Evolutionary conservation across 2,329 filamentous ascomycete species (phyloP).

Genomic region (Aspergillus aculeatus): DNA sequence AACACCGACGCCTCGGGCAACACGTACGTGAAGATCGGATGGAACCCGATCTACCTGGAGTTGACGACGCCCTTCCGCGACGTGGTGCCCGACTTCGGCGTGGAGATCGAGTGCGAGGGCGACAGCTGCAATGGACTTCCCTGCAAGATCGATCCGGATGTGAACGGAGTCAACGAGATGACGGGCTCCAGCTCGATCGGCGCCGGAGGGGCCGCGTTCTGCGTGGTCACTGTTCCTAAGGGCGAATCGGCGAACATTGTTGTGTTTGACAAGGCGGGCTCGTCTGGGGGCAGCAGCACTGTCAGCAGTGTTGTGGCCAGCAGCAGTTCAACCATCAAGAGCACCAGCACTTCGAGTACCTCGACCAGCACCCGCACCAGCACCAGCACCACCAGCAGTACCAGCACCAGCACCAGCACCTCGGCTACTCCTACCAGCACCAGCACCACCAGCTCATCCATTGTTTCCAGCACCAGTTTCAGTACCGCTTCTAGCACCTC

Average conservation of each 20-base stretch:
- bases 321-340: slow-evolving; percentile 15
- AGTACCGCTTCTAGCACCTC: slow-evolving; percentile 9
- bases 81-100: slow-evolving; percentile 63
- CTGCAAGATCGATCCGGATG: slow-evolving; percentile 66
- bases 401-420: slow-evolving; percentile 15
- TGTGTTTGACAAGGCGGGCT: slow-evolving; percentile 50
- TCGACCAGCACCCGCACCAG: slow-evolving; percentile 16
- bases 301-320: slow-evolving; percentile 7
- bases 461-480: slow-evolving; percentile 17
- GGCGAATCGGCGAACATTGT: slow-evolving; percentile 67
- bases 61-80: slow-evolving; percentile 52
- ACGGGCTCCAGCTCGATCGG: slow-evolving; percentile 58
- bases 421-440: not conserved
- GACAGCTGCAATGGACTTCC: slow-evolving; percentile 70
- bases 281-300: slow-evolving; percentile 12
- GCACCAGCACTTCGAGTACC: slow-evolving; percentile 14
- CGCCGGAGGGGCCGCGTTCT: slow-evolving; percentile 69
- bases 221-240: slow-evolving; percentile 71
- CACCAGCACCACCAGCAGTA: slow-evolving; percentile 14
- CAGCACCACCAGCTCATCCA: slow-evolving; percentile 8
- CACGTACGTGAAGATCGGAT: slow-evolving; percentile 73
- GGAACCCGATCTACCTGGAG: slow-evolving; percentile 72
- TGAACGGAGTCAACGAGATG: slow-evolving; percentile 58
- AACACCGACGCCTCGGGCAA: slow-evolving; percentile 65
- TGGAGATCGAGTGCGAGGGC: slow-evolving; percentile 68